Evolutionary conservation across 2,329 filamentous ascomycete genomes (phyloP), one percentile per base, ranked within the genome.

Genomic region (Triangularia setosa): DNA sequence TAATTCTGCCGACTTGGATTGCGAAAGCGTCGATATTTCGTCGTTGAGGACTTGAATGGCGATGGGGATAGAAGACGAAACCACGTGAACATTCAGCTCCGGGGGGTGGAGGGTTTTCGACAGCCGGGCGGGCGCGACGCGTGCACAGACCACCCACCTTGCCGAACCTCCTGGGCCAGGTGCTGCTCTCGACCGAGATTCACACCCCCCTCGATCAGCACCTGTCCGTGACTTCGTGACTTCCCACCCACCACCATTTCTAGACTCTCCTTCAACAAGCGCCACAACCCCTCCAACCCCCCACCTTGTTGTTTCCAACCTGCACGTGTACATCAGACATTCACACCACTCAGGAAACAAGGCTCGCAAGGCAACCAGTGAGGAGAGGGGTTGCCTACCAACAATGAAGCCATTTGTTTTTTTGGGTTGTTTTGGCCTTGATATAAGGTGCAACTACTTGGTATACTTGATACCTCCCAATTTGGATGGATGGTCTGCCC

Each of bases 71-170:
- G 40, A 48, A 48, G 40, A 48, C 40, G 40, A 69, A 71, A 70
- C 52, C 70, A 72, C 70, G 70, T 72, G 70, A 72, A 69, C 69
- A 48, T 68, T 67, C 68, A 68, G 65, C 65, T 68, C 66, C 64
- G 61, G 48, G 62, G 58, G 59, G 28, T 27, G 54, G 53, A 63
- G 62, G 63, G 63, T 65, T 63, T 23, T 60, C 18, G 40, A 61
- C 58, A 70, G 67, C 61, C 57, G 68, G 54, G 68, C 63, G 63
- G 48, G 64, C 59, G 58, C 62, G 48, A 53, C 28, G 60, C 54
- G 63, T 18, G 70, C 69, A 69, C 69, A 65, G 68, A 40, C 67
- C 70, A 62, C 12, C n/a, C 6, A 12, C 62, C 61, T 66, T 64
- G 55, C 61, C 60, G 57, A 64, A 64, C 33, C 59, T 18, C 16